Percentiles rank a stretch among this genome's conserved stretches.
These are phyloP conservation scores for Globisporangium solare DNA, from an alignment of 352 stramenopile genomes.

Conservation along the genomic window DNA sequence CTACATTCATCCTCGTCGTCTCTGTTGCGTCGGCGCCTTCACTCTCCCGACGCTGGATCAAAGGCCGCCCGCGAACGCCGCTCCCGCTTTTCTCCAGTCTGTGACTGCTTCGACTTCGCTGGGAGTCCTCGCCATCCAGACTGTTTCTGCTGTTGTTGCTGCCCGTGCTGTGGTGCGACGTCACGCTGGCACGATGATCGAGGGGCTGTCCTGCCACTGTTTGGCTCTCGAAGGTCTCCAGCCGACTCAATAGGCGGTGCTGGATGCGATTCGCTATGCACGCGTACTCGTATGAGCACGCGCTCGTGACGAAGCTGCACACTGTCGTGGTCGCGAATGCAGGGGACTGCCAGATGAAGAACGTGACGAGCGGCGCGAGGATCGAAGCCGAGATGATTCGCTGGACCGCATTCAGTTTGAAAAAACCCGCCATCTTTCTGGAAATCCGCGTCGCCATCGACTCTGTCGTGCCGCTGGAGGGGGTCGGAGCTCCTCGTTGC, in stretches of 20 bases:
- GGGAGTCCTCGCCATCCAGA: slow-evolving; percentile 1
- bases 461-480: background rate
- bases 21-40: background rate
- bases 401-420: slow-evolving; percentile 50
- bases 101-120: background rate
- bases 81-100: slow-evolving; percentile 1
- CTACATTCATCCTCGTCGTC: background rate
- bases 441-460: background rate
- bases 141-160: slow-evolving; percentile 16
- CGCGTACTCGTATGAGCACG: slow-evolving; percentile 72
- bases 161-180: slow-evolving; percentile 24
- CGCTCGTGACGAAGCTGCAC: slow-evolving; percentile 57
- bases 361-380: slow-evolving; percentile 53
- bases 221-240: slow-evolving; percentile 24
- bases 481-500: background rate
- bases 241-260: slow-evolving; percentile 30
- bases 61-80: slow-evolving; percentile 1
- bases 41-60: background rate
- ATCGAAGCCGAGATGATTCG: slow-evolving; percentile 55
- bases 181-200: slow-evolving; percentile 19
- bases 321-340: slow-evolving; percentile 61
- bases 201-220: background rate
- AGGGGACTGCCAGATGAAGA: slow-evolving; percentile 74
- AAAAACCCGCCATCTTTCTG: slow-evolving; percentile 11
- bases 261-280: slow-evolving; percentile 70